Base-by-base conservation (phyloP, 345 rosid genomes). In the Moringa oleifera region DNA sequence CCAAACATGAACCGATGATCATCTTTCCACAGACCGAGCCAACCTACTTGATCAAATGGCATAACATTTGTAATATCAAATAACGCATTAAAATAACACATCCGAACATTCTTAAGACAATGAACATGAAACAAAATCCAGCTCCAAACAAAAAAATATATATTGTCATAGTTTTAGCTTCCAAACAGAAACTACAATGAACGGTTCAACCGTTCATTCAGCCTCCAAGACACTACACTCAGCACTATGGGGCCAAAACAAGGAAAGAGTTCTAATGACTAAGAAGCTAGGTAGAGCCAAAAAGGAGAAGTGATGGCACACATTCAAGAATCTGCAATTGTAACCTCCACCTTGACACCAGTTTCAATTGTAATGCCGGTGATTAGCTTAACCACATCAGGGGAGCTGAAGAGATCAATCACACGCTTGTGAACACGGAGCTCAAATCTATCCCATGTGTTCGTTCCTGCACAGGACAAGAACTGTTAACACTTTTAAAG, bases 271-370 rank as follows among this genome's bases (percentile, higher is more conserved):
- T 33, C 37, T 33, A 33, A 33, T 33, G 5, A 51, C 49, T 37
- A 33, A 33, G 41, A 60, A 28, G 50, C 64, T 52, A 37, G 16
- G 19, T 6, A n/a, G 58, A 45, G 46, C 49, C 70, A 54, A 58
- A 73, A 66, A 53, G 25, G 23, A 49, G 37, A 11, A 33, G 37
- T n/a, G n/a, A n/a, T n/a, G n/a, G n/a, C n/a, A n/a, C n/a, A n/a
- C 37, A 33, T 33, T 69, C 53, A 75, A 25, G 74, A 72, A 49
- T 78, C 85, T 0, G 85, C 82, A 51, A 83, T 83, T 0, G 85
- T 83, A 31, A 83, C 85, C 63, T 83, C 88, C 20, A 80, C 88
- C 67, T 80, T 81, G 18, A 83, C 88, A 58, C 88, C 85, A 49
- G 83, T 81, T 63, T 83, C 85, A 25, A 83, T 83, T 17, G 85